A percentile compares a stretch with the other conserved stretches of the same genome.
These are phyloP conservation scores for Hura crepitans DNA, from an alignment of 441 rosid species.

Conservation along the genomic window DNA sequence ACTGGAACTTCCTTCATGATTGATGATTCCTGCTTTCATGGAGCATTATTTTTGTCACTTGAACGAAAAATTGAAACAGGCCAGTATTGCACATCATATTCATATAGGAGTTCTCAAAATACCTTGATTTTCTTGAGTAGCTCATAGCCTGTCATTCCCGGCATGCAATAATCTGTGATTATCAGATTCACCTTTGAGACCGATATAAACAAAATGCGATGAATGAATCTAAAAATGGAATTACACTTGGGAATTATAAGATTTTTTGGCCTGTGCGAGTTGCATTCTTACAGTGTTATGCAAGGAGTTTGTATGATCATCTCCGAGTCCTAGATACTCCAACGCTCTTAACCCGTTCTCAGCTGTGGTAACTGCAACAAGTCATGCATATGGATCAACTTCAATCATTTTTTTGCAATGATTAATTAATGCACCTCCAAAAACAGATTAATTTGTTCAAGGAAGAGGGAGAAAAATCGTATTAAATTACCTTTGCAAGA, in stretches of 20 bases:
- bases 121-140: slow-evolving; percentile 82
- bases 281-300: slow-evolving; percentile 25
- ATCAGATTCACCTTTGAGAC: slow-evolving; percentile 61
- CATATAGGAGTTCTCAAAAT: background rate
- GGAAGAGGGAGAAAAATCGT: background rate
- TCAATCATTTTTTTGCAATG: no score
- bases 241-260: no score
- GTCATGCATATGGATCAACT: background rate
- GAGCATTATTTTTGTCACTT: no score
- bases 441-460: background rate
- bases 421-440: no score
- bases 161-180: slow-evolving; percentile 89
- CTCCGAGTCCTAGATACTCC: slow-evolving; percentile 60
- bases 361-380: slow-evolving; percentile 67
- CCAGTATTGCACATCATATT: no score
- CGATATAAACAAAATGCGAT: slow-evolving; percentile 27
- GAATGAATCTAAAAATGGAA: background rate
- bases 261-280: no score
- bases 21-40: slow-evolving; percentile 59
- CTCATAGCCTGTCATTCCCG: slow-evolving; percentile 90
- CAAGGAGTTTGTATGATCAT: slow-evolving; percentile 20
- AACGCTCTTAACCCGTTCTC: slow-evolving; percentile 72
- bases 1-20: slow-evolving; percentile 71
- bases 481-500: slow-evolving; percentile 62
- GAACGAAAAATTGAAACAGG: no score